Evolutionary conservation across 2,329 filamentous ascomycete genomes (phyloP), one percentile per base, ranked within the genome.

Genomic region (Cladophialophora bantiana): DNA sequence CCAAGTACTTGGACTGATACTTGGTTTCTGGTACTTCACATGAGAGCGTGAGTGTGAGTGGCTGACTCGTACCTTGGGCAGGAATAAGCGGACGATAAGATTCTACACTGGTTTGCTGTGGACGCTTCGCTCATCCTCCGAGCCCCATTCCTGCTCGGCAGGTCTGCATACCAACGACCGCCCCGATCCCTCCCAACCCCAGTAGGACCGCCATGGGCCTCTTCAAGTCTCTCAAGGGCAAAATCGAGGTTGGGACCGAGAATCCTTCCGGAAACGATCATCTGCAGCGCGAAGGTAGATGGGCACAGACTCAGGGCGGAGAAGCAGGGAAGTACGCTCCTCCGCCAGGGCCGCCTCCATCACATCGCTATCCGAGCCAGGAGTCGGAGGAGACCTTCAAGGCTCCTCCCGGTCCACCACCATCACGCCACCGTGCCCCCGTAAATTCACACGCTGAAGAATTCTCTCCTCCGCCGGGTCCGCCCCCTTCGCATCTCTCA

Each of bases 381-480:
- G 34, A 57, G 13, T 31, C 34, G 13, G 42, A 61, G 31, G 26
- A 57, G 7, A 59, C 42, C 50, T 67, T 64, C 45, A 26, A 50
- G 34, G 66, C 71, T 38, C 69, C 72, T 31, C 58, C 70, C 13
- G 73, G 73, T 15, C 72, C 70, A 62, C 78, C 75, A 12, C 76
- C 76, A 31, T 75, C 77, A 54, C 76, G 73, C 65, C 48, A 40
- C 18, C 26, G 55, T 10, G 45, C 7, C 45, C 20, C 18, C 12
- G 18, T 7, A 26, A 26, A 20, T 20, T 26, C 20, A 26, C 45
- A 32, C 31, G 40, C 40, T 48, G 65, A 55, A 65, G 72, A 48
- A n/a, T 66, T 62, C 52, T 9, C 45, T 9, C 60, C 66, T 40
- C 69, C 70, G 54, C 59, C 61, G 7, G 58, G 66, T 20, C 65